A percentile compares a stretch with the other conserved stretches of the same genome.
phyloP scores from a whole-genome alignment of 148 eudicot genomes.

The Camellia japonica region DNA sequence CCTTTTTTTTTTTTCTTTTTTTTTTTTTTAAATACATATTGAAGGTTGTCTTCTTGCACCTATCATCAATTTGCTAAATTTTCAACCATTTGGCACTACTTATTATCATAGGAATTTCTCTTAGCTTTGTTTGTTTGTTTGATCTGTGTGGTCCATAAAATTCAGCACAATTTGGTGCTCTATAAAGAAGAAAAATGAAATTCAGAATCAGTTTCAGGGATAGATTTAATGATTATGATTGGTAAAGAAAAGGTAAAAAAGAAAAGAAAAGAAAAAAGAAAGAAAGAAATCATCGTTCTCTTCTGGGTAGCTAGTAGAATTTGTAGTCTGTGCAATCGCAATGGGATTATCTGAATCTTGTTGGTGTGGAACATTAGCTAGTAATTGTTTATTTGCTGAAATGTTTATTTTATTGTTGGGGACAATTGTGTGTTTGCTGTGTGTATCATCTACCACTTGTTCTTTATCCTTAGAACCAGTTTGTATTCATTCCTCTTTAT shows the following conservation, averaged over 20 bases:
- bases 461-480: neutral
- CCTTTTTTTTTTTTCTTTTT: neutral
- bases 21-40: constrained; percentile 4
- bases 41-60: constrained; percentile 23
- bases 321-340: neutral
- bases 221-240: neutral
- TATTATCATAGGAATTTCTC: neutral
- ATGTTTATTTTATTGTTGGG: neutral
- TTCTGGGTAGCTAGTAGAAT: neutral
- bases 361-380: constrained; percentile 8
- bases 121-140: neutral
- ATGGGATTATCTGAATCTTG: neutral
- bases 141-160: neutral
- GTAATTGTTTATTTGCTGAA: constrained; percentile 5
- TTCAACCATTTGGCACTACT: neutral
- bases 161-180: neutral
- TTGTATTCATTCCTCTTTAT: neutral
- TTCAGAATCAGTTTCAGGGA: neutral
- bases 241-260: no score
- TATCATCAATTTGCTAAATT: constrained; percentile 13
- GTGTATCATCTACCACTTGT: neutral
- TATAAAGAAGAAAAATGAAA: no score
- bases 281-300: neutral
- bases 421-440: neutral
- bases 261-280: neutral